Percentiles rank a stretch among this genome's conserved stretches.
These are phyloP conservation scores for Recurvomyces mirabilis DNA, from an alignment of 495 filamentous ascomycete species.

Conservation along the genomic window DNA sequence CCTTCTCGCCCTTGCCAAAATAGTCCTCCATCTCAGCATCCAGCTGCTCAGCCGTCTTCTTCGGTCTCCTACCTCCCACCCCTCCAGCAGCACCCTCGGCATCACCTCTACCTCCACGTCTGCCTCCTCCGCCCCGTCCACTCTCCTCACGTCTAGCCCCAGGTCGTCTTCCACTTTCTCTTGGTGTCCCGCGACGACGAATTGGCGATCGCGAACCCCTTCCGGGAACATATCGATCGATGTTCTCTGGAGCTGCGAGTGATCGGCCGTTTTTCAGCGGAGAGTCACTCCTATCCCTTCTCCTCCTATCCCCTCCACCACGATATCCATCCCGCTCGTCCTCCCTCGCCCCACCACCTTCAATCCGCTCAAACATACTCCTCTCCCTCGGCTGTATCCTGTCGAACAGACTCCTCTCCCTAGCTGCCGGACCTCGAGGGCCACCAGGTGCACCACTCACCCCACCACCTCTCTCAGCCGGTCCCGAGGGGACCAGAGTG, in stretches of 20 bases:
- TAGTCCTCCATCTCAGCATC: slow-evolving; percentile 97
- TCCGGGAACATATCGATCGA: slow-evolving; percentile 75
- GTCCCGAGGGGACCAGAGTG: slow-evolving; percentile 47
- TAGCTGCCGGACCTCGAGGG: neutral
- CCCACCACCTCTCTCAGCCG: slow-evolving; percentile 29
- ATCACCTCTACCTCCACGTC: slow-evolving; percentile 28
- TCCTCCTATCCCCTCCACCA: slow-evolving; percentile 23
- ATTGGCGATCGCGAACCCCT: slow-evolving; percentile 39
- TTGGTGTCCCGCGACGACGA: slow-evolving; percentile 34
- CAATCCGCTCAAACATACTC: slow-evolving; percentile 19
- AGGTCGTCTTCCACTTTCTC: slow-evolving; percentile 42
- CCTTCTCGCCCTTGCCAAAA: slow-evolving; percentile 39
- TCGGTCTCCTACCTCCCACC: slow-evolving; percentile 47
- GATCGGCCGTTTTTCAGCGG: slow-evolving; percentile 57
- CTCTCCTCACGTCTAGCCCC: slow-evolving; percentile 25
- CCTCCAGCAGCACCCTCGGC: slow-evolving; percentile 13
- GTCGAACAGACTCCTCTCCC: slow-evolving; percentile 52
- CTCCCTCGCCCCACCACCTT: neutral
- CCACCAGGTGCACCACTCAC: neutral
- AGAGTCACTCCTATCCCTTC: slow-evolving; percentile 40
- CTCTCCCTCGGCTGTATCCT: slow-evolving; percentile 43
- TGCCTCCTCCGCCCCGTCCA: slow-evolving; percentile 29
- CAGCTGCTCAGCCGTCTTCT: slow-evolving; percentile 84
- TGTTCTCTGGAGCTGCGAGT: slow-evolving; percentile 55
- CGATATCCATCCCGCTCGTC: slow-evolving; percentile 5